Percentiles rank a stretch among this genome's conserved stretches.
Conservation (phyloP, 2,329 filamentous ascomycete genomes). For the Hypomyces perniciosus region DNA sequence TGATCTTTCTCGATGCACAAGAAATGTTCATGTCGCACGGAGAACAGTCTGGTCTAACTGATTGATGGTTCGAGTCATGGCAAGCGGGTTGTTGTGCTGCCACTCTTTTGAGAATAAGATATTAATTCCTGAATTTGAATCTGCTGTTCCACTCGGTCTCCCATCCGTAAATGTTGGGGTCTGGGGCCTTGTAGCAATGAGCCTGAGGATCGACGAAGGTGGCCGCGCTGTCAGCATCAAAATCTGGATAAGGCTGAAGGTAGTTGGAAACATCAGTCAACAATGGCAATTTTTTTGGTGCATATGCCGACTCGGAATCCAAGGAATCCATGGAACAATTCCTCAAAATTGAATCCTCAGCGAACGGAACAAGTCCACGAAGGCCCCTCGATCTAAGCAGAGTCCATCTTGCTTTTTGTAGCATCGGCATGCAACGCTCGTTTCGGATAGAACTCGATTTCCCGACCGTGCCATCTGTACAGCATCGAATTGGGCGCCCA, state of each 20-base stretch:
- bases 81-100: too few relatives aligned
- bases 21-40: too few relatives aligned
- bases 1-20: too few relatives aligned
- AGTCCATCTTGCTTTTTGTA: too few relatives aligned
- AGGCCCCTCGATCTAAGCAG: too few relatives aligned
- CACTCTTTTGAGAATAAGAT: not conserved
- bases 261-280: slow-evolving; percentile 34
- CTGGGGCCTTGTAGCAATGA: slow-evolving; percentile 22
- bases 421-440: too few relatives aligned
- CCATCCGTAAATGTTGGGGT: slow-evolving; percentile 47
- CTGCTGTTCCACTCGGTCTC: slow-evolving; percentile 36
- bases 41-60: too few relatives aligned
- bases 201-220: slow-evolving; percentile 24
- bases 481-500: slow-evolving; percentile 23
- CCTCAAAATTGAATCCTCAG: too few relatives aligned
- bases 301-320: too few relatives aligned
- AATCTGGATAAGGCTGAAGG: not conserved
- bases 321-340: too few relatives aligned
- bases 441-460: slow-evolving; percentile 28
- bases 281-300: slow-evolving; percentile 1
- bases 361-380: too few relatives aligned
- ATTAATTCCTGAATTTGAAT: not conserved
- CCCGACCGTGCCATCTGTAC: slow-evolving; percentile 43
- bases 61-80: too few relatives aligned
- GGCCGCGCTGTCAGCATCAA: slow-evolving; percentile 22